phyloP scores from a whole-genome alignment of 108 stramenopile genomes.

The Pelagomonas calceolata region DNA sequence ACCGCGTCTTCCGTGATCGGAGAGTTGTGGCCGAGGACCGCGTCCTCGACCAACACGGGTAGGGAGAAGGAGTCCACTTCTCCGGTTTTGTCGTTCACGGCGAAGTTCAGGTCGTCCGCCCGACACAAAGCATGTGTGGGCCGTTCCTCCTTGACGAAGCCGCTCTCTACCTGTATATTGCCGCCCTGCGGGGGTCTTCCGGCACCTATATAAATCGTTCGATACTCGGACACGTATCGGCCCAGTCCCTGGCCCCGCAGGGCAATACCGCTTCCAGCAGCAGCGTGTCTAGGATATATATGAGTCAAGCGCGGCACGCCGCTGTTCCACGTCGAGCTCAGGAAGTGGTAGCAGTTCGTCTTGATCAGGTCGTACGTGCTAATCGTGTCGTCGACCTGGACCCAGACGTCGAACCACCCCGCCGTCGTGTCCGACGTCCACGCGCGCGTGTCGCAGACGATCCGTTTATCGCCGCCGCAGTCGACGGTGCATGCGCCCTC shows the following conservation, averaged over 20 bases:
- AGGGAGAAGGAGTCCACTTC: not conserved
- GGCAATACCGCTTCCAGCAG: not conserved
- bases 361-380: not conserved
- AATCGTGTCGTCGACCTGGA: not conserved
- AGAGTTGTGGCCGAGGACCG: not conserved
- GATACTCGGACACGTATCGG: constrained; percentile 1
- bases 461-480: constrained; percentile 8
- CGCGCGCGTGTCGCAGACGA: constrained; percentile 10
- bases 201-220: constrained; percentile 9
- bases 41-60: constrained; percentile 10
- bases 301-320: not conserved
- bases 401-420: not conserved
- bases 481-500: constrained; percentile 16
- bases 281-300: not conserved
- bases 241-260: constrained; percentile 2
- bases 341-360: not conserved
- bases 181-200: constrained; percentile 13
- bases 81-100: not conserved
- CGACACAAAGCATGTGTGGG: constrained; percentile 12
- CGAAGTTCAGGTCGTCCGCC: constrained; percentile 7
- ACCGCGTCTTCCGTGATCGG: constrained; percentile 2
- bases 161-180: not conserved
- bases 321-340: not conserved
- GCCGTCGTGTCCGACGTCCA: not conserved
- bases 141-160: no score